These are phyloP conservation scores for Oryza meyeriana DNA, from an alignment of 176 grass and related monocot species.

Conservation along the genomic window DNA sequence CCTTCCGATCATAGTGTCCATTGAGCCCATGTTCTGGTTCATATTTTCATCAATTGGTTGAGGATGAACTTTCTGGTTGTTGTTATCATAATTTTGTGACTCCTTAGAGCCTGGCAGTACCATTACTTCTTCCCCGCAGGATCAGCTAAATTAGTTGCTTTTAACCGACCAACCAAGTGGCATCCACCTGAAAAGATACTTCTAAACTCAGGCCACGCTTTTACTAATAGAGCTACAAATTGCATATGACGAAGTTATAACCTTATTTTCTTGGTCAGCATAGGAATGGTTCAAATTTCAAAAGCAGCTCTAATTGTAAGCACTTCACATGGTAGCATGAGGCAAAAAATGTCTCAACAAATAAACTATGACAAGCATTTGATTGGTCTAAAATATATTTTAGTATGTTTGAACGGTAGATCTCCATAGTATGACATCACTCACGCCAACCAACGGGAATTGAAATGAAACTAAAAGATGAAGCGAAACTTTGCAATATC, in stretches of 20 bases:
- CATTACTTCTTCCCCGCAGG: constrained; percentile 50
- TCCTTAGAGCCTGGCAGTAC: constrained; percentile 50
- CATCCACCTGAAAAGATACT: constrained; percentile 37
- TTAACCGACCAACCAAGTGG: constrained; percentile 19
- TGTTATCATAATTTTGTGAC: constrained; percentile 75
- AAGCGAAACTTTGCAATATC: neutral
- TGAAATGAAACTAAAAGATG: neutral
- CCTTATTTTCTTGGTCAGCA: neutral
- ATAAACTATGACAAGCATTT: neutral
- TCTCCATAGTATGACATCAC: neutral
- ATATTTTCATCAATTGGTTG: constrained; percentile 83
- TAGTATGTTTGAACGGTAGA: neutral
- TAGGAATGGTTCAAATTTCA: neutral
- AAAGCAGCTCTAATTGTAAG: neutral
- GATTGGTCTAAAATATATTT: neutral
- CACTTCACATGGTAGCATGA: constrained; percentile 1
- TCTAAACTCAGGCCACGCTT: constrained; percentile 7
- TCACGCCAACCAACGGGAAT: neutral
- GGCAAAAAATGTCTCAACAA: neutral
- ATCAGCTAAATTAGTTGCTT: constrained; percentile 14
- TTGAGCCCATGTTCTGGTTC: constrained; percentile 65
- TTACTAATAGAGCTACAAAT: neutral
- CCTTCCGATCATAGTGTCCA: constrained; percentile 68
- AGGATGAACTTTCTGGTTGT: constrained; percentile 91
- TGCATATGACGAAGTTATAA: neutral